phyloP scores from a whole-genome alignment of 208 protist species.

The Crithidia expoeki region DNA sequence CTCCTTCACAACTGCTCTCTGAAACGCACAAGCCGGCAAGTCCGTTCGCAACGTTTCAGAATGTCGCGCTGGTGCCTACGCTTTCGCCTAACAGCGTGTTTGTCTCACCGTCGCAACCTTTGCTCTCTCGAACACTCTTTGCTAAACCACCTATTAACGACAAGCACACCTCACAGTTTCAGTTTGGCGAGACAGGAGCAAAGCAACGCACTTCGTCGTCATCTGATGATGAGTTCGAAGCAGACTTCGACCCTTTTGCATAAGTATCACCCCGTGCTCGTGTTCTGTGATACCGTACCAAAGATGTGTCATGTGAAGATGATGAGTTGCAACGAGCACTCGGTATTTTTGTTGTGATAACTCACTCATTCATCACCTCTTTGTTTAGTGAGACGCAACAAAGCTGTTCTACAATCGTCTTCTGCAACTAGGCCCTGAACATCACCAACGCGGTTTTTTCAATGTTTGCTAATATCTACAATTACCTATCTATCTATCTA shows the following conservation, averaged over 20 bases:
- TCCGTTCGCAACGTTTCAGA: neutral
- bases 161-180: neutral
- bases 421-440: too few species aligned
- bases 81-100: conserved; percentile 19
- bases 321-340: neutral
- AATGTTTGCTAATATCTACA: too few species aligned
- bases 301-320: too few species aligned
- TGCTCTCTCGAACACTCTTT: conserved; percentile 1
- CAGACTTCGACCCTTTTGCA: conserved; percentile 62
- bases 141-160: neutral
- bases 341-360: too few species aligned
- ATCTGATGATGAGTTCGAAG: conserved; percentile 39
- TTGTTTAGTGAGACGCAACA: too few species aligned
- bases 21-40: neutral
- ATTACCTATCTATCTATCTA: too few species aligned
- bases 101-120: conserved; percentile 5
- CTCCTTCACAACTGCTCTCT: neutral
- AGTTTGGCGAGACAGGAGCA: neutral
- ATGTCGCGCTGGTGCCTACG: neutral
- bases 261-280: conserved; percentile 2
- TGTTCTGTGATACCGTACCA: too few species aligned
- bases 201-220: conserved; percentile 9
- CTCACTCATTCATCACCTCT: too few species aligned
- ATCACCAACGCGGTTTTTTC: too few species aligned
- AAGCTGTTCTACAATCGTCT: neutral